These are phyloP conservation scores for Hypoxylon sp. DNA, from an alignment of 2,329 filamentous ascomycete genomes.

Conservation along the genomic window DNA sequence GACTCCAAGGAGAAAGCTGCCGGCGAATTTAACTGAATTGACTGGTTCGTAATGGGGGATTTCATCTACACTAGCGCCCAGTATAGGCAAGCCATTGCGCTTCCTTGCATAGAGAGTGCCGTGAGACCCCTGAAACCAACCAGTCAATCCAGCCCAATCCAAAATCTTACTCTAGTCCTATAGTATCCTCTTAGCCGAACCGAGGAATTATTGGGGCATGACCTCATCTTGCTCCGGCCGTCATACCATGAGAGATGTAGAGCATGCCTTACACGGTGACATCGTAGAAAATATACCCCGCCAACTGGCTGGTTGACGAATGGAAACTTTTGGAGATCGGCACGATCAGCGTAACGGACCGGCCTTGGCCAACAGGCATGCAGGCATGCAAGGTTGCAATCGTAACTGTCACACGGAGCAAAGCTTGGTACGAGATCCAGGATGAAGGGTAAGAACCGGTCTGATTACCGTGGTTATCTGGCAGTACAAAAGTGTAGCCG, in stretches of 20 bases:
- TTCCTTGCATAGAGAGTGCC: slow-evolving; percentile 36
- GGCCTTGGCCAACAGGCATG: slow-evolving; percentile 35
- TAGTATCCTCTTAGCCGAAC: slow-evolving; percentile 39
- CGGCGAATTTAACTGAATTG: slow-evolving; percentile 25
- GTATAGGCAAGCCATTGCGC: slow-evolving; percentile 32
- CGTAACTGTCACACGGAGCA: slow-evolving; percentile 32
- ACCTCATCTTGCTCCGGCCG: slow-evolving; percentile 36
- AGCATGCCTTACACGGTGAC: slow-evolving; percentile 37
- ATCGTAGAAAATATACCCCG: slow-evolving; percentile 22
- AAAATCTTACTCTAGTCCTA: slow-evolving; percentile 14
- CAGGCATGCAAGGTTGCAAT: slow-evolving; percentile 35
- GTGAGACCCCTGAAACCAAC: slow-evolving; percentile 31
- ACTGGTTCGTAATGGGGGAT: slow-evolving; percentile 8
- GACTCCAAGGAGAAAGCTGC: background rate
- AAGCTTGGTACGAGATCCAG: slow-evolving; percentile 45
- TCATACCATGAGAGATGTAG: slow-evolving; percentile 35
- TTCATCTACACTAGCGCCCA: slow-evolving; percentile 14
- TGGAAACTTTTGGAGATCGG: slow-evolving; percentile 36
- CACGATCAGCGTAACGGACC: slow-evolving; percentile 35
- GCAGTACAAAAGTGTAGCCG: slow-evolving; percentile 28
- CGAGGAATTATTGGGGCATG: slow-evolving; percentile 36
- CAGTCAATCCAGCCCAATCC: slow-evolving; percentile 36
- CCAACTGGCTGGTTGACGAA: slow-evolving; percentile 25
- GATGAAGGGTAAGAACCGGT: slow-evolving; percentile 33
- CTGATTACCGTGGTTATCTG: slow-evolving; percentile 27